Evolutionary conservation across 257 asterid species (phyloP).

Genomic region (Solanum ossicruentum): DNA sequence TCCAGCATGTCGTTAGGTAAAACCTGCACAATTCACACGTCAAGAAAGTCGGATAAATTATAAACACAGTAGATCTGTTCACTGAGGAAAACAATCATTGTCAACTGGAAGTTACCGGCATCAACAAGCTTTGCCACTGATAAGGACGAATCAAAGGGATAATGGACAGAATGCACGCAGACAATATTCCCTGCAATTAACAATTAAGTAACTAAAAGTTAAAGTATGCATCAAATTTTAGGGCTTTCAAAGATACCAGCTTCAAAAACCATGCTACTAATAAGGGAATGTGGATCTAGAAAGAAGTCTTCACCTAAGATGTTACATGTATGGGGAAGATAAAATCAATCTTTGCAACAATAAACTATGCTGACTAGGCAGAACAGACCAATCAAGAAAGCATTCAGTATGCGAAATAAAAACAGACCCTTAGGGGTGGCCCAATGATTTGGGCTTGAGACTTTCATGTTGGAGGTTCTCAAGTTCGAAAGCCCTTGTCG

Average conservation of each 20-base stretch:
- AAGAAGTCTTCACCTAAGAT: not conserved
- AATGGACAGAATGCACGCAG: slow-evolving; percentile 72
- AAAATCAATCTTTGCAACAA: not conserved
- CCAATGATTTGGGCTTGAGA: too few relatives aligned
- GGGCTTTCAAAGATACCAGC: not conserved
- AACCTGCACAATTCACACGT: slow-evolving; percentile 41
- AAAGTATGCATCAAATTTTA: not conserved
- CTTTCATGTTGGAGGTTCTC: too few relatives aligned
- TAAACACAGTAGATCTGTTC: not conserved
- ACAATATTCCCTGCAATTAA: slow-evolving; percentile 67
- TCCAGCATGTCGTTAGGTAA: slow-evolving; percentile 98
- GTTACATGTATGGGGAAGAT: not conserved
- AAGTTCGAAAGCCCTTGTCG: too few relatives aligned
- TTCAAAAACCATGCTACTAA: not conserved
- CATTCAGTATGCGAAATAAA: not conserved
- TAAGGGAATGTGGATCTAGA: not conserved
- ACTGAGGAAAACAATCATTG: not conserved
- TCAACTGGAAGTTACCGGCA: slow-evolving; percentile 60
- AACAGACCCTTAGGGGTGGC: too few relatives aligned
- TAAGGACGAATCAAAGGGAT: slow-evolving; percentile 95
- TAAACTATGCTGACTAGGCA: not conserved
- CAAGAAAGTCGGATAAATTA: not conserved
- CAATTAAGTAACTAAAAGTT: slow-evolving; percentile 3
- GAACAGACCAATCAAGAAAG: not conserved
- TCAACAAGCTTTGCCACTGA: slow-evolving; percentile 95